These are phyloP conservation scores for Diplotaxis tenuifolia DNA, from an alignment of 345 rosid species.

Conservation along the genomic window DNA sequence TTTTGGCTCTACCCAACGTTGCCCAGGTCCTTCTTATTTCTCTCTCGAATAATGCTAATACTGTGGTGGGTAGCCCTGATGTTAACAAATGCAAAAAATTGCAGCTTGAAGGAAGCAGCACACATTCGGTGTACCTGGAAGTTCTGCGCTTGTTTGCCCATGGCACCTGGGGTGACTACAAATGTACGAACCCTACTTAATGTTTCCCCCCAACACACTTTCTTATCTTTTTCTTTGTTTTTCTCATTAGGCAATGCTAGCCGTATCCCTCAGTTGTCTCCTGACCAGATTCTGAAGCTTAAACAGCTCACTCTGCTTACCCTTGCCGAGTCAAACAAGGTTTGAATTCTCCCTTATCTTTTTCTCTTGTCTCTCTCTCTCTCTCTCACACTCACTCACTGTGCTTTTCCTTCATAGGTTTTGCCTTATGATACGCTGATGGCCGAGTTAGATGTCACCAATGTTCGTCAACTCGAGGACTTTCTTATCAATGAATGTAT, in stretches of 20 bases:
- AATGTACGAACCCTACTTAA: conserved; percentile 45
- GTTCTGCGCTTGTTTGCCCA: conserved; percentile 79
- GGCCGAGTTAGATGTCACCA: conserved; percentile 82
- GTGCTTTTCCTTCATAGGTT: conserved; percentile 46
- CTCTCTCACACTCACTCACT: conserved; percentile 21
- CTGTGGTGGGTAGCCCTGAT: background rate
- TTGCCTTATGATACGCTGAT: conserved; percentile 80
- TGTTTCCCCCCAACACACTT: background rate
- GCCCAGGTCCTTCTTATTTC: conserved; percentile 22
- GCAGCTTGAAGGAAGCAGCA: conserved; percentile 86
- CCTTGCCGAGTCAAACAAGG: conserved; percentile 89
- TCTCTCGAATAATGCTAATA: background rate
- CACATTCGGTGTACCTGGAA: conserved; percentile 52
- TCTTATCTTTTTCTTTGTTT: background rate
- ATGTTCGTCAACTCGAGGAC: conserved; percentile 98
- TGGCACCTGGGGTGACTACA: conserved; percentile 95
- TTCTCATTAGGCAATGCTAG: conserved; percentile 53
- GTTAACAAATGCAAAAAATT: background rate
- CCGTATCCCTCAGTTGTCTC: conserved; percentile 57
- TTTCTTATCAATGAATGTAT: conserved; percentile 97
- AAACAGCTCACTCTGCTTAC: conserved; percentile 96
- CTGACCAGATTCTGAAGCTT: conserved; percentile 83
- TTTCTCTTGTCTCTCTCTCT: conserved; percentile 14
- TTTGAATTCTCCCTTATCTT: conserved; percentile 21
- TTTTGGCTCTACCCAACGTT: conserved; percentile 36